Evolutionary conservation across 2,329 filamentous ascomycete genomes (phyloP).

Genomic region (Epichloe sylvatica): DNA sequence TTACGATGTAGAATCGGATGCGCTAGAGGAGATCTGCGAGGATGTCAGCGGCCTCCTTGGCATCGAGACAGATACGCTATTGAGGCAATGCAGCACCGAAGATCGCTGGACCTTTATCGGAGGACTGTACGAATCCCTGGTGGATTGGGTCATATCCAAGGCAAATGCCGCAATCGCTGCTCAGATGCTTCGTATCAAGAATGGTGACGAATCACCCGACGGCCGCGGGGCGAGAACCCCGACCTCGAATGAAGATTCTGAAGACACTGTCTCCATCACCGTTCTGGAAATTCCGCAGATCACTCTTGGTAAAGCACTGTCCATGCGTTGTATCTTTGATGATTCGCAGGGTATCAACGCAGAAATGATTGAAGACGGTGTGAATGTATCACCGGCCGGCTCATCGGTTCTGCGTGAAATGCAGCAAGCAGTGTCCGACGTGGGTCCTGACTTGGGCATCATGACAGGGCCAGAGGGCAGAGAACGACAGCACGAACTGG

Average conservation of each 20-base stretch:
- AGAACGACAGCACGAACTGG: constrained; percentile 64
- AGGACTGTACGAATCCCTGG: constrained; percentile 81
- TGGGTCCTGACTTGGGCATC: constrained; percentile 66
- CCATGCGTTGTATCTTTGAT: constrained; percentile 83
- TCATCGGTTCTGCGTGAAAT: constrained; percentile 79
- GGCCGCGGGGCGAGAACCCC: constrained; percentile 50
- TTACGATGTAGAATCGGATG: constrained; percentile 71
- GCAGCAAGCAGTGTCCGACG: constrained; percentile 64
- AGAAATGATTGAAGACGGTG: constrained; percentile 93
- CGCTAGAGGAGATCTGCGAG: constrained; percentile 73
- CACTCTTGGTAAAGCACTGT: constrained; percentile 71
- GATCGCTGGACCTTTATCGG: constrained; percentile 73
- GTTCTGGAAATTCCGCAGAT: constrained; percentile 75
- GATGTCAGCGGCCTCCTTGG: constrained; percentile 80
- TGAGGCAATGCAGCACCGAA: constrained; percentile 65
- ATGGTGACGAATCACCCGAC: constrained; percentile 53
- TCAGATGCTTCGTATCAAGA: constrained; percentile 55
- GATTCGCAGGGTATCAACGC: constrained; percentile 85
- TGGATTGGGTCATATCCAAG: constrained; percentile 85
- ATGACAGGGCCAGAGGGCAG: constrained; percentile 51
- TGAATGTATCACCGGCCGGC: constrained; percentile 60
- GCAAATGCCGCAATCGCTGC: constrained; percentile 72
- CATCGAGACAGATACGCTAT: constrained; percentile 69
- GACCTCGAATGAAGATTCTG: constrained; percentile 53
- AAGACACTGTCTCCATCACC: constrained; percentile 78